Evolutionary conservation across 352 stramenopile genomes (phyloP), one percentile per base, ranked within the genome.

Genomic region (Thraustochytrium striatum): DNA sequence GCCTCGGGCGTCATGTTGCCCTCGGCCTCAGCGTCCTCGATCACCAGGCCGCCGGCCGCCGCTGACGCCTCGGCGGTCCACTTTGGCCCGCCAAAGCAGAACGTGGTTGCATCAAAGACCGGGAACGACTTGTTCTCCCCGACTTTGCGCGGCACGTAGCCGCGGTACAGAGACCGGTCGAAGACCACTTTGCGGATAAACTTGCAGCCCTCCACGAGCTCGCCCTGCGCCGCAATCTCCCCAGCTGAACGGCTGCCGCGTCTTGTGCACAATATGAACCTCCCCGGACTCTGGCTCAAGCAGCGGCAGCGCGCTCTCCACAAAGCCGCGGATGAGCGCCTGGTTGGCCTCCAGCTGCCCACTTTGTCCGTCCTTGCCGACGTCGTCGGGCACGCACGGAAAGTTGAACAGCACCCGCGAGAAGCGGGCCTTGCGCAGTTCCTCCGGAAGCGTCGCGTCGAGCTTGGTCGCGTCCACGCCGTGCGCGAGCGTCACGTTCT

Each of bases 341-440:
- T 97, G 97, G 86, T 98, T 98, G 7, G 86, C 69, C 81, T 98
- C 93, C 91, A 98, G 97, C 81, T 94, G 92, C 41, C 93, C 70
- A 84, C 97, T 97, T 86, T 98, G 94, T n/a, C 93, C 95, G 87
- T 98, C 95, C 84, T 96, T 87, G 59, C 95, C 93, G 11, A 85
- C 87, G 0, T 84, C 86, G 55, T 94, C 91, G 36, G 90, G 91
- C 5, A 96, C 91, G 75, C 94, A 98, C 30, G 94, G 93, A 82
- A 98, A 98, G 84, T 98, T 98, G 92, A 93, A 98, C 38, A 96
- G 87, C 55, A 98, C 90, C 79, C 91, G 87, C 83, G 98, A 89
- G 83, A 97, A 98, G 33, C 78, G 81, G 1, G 85, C 85, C 25
- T 35, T 38, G 21, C n/a, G 47, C 39, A 2, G 21, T 1, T 87